Conservation (phyloP, 164 flowering plant genomes). For the Akebia trifoliata region DNA sequence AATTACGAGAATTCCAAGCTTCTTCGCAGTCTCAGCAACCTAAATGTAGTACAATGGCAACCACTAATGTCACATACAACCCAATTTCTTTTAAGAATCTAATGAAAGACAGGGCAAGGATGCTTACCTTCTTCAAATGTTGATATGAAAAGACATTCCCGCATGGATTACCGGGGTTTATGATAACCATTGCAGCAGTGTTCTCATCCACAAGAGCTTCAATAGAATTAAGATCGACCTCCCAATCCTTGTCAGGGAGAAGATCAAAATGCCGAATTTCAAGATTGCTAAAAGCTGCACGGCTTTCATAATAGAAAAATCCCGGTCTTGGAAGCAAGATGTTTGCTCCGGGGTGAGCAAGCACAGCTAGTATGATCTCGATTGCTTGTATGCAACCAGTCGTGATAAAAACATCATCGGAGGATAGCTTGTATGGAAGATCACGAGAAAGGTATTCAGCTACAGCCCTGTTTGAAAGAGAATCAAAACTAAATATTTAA, state of each 20-base stretch:
- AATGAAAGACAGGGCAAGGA: not conserved
- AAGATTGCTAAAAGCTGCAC: slow-evolving; percentile 50
- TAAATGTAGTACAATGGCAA: slow-evolving; percentile 16
- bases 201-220: slow-evolving; percentile 73
- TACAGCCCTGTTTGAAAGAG: slow-evolving; percentile 50
- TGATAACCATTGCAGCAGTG: slow-evolving; percentile 74
- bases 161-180: slow-evolving; percentile 96
- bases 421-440: slow-evolving; percentile 63
- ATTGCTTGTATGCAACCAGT: slow-evolving; percentile 90
- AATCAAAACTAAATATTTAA: not conserved
- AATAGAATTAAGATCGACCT: slow-evolving; percentile 68
- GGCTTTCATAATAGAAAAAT: slow-evolving; percentile 71
- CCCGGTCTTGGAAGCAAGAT: slow-evolving; percentile 88
- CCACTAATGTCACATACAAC: not conserved
- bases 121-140: slow-evolving; percentile 66
- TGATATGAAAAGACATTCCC: slow-evolving; percentile 72
- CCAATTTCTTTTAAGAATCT: not conserved
- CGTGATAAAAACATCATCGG: slow-evolving; percentile 77
- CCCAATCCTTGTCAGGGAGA: slow-evolving; percentile 74
- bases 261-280: slow-evolving; percentile 75
- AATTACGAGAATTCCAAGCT: slow-evolving; percentile 46
- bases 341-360: slow-evolving; percentile 74
- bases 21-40: slow-evolving; percentile 67
- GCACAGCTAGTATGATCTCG: slow-evolving; percentile 56
- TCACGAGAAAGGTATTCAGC: slow-evolving; percentile 70